These are phyloP conservation scores for Stylosanthes scabra DNA, from an alignment of 331 rosid genomes.

Conservation along the genomic window DNA sequence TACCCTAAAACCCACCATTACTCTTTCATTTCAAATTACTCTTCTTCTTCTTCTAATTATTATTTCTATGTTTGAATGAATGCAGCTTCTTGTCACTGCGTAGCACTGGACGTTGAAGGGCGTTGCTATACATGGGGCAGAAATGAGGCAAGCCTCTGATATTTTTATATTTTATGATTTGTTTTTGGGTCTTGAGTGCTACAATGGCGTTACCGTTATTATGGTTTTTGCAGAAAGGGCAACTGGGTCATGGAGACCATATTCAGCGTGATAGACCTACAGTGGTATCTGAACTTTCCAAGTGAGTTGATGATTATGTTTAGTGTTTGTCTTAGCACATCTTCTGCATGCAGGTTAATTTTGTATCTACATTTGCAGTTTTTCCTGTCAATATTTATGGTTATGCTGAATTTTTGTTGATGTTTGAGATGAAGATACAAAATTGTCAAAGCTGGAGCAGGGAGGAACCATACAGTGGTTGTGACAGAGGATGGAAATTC, in stretches of 20 bases:
- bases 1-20: neutral
- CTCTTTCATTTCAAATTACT: neutral
- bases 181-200: slow-evolving; percentile 35
- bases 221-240: slow-evolving; percentile 83
- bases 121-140: slow-evolving; percentile 99
- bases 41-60: neutral
- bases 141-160: slow-evolving; percentile 68
- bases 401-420: slow-evolving; percentile 33
- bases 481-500: slow-evolving; percentile 83
- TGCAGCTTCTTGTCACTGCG: slow-evolving; percentile 94
- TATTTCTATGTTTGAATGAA: slow-evolving; percentile 20
- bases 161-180: neutral
- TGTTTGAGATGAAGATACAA: slow-evolving; percentile 62
- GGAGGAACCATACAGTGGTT: slow-evolving; percentile 84
- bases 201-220: too few species aligned
- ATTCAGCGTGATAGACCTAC: slow-evolving; percentile 98
- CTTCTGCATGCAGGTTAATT: neutral
- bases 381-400: too few species aligned
- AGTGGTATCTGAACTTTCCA: slow-evolving; percentile 91
- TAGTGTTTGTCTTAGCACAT: neutral
- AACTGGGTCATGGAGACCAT: slow-evolving; percentile 93
- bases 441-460: slow-evolving; percentile 79
- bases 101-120: slow-evolving; percentile 95
- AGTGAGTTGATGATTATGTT: slow-evolving; percentile 57
- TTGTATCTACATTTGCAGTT: neutral